A percentile compares a stretch with the other conserved stretches of the same genome.
Conservation (phyloP, 1,284 basidiomycete genomes). For the Cystobasidiaceae sp. region DNA sequence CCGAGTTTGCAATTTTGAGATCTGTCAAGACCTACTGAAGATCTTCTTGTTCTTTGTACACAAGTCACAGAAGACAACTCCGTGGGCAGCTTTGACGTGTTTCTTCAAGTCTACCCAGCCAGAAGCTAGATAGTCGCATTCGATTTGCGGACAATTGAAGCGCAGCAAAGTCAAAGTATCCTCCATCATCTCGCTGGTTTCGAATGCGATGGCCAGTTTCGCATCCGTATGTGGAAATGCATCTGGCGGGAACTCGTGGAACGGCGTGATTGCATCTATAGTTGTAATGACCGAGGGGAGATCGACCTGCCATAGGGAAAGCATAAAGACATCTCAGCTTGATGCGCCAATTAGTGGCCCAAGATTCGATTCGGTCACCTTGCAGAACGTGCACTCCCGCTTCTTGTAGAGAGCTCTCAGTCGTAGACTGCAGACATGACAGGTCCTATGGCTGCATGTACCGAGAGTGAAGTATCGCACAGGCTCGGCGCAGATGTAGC, state of each 20-base stretch:
- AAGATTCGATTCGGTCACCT: constrained; percentile 58
- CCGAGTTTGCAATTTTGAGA: neutral
- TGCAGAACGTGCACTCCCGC: constrained; percentile 89
- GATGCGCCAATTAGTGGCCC: neutral
- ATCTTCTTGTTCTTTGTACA: constrained; percentile 89
- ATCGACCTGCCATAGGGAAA: constrained; percentile 56
- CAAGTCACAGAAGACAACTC: constrained; percentile 75
- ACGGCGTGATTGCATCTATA: constrained; percentile 54
- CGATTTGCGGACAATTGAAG: constrained; percentile 50
- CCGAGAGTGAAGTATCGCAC: constrained; percentile 85
- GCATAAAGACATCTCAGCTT: neutral
- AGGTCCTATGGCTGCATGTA: constrained; percentile 85
- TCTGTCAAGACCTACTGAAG: constrained; percentile 52
- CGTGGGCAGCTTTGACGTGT: constrained; percentile 70
- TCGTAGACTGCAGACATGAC: constrained; percentile 88
- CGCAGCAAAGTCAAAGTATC: constrained; percentile 84
- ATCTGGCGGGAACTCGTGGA: constrained; percentile 59
- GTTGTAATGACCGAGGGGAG: constrained; percentile 69
- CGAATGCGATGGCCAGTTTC: constrained; percentile 77
- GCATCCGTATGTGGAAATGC: constrained; percentile 62
- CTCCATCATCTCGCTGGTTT: constrained; percentile 88
- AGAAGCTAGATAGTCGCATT: constrained; percentile 72
- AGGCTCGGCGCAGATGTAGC: constrained; percentile 94
- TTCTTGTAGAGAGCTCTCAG: constrained; percentile 84
- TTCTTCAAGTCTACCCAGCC: constrained; percentile 85